These are phyloP conservation scores for Penicillium frequentans DNA, from an alignment of 2,329 filamentous ascomycete genomes.

Conservation along the genomic window DNA sequence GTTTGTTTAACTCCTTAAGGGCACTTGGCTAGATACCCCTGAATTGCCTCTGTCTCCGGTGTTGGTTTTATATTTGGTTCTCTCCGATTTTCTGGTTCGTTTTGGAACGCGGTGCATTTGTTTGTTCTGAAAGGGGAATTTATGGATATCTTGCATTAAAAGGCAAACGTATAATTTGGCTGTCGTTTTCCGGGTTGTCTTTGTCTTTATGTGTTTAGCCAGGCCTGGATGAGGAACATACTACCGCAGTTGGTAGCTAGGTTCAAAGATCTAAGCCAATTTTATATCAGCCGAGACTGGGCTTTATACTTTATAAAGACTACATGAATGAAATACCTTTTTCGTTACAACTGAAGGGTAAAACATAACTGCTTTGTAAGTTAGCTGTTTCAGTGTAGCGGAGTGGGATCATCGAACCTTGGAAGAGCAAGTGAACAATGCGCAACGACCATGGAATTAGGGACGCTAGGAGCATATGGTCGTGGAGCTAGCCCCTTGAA, in stretches of 20 bases:
- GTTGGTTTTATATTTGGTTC: constrained; percentile 12
- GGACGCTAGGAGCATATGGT: constrained; percentile 1
- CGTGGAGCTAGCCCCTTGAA: not conserved
- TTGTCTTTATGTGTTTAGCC: not conserved
- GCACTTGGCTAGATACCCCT: constrained; percentile 30
- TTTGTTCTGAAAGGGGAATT: not conserved
- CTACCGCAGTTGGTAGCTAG: not conserved
- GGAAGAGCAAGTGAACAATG: not conserved
- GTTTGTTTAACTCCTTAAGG: constrained; percentile 24
- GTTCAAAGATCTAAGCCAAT: not conserved
- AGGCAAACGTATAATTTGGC: not conserved
- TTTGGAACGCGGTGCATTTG: constrained; percentile 17
- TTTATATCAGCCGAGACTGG: not conserved
- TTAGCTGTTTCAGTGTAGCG: too few species aligned
- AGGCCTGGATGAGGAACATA: not conserved
- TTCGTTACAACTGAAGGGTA: too few species aligned
- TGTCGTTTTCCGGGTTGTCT: not conserved
- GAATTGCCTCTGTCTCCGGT: constrained; percentile 22
- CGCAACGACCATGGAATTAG: not conserved
- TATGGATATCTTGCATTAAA: constrained; percentile 2
- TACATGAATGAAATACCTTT: too few species aligned
- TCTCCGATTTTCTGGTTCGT: constrained; percentile 8
- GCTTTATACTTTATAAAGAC: not conserved
- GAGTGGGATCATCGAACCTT: not conserved
- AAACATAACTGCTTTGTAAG: too few species aligned